phyloP scores from a whole-genome alignment of 2,329 filamentous ascomycete species.

The Penicillium sp. region DNA sequence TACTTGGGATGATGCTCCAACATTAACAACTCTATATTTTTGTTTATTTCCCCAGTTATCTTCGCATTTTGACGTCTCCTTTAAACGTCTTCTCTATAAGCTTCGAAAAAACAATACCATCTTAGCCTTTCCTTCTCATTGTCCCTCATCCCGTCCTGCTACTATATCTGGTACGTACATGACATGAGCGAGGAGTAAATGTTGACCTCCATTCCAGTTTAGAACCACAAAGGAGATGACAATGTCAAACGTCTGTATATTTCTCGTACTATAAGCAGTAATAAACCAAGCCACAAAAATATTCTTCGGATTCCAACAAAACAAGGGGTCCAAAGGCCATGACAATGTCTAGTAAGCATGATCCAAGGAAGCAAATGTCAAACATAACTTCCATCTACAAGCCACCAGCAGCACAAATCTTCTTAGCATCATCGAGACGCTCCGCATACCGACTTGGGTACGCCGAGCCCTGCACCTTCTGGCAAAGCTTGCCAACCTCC shows the following conservation, averaged over 20 bases:
- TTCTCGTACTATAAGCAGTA: not conserved
- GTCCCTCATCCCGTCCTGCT: not conserved
- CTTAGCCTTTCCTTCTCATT: not conserved
- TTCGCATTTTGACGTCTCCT: too few relatives aligned
- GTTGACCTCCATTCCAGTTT: not conserved
- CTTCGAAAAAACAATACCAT: too few relatives aligned
- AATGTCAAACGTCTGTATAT: not conserved
- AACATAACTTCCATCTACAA: conserved; percentile 3
- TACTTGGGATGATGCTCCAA: too few relatives aligned
- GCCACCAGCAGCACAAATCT: conserved; percentile 18
- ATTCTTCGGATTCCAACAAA: not conserved
- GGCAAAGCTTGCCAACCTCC: conserved; percentile 23
- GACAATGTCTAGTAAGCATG: not conserved
- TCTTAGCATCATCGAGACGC: conserved; percentile 14
- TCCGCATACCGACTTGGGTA: conserved; percentile 15
- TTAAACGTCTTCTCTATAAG: too few relatives aligned
- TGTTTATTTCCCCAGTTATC: not conserved
- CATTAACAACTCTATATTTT: too few relatives aligned
- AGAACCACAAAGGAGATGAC: not conserved
- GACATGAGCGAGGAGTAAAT: not conserved
- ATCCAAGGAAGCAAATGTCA: too few relatives aligned
- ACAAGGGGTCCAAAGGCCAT: too few relatives aligned
- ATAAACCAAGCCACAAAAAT: too few relatives aligned
- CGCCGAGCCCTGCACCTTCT: conserved; percentile 26
- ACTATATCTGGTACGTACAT: not conserved